Evolutionary conservation across 2,329 filamentous ascomycete species (phyloP).

Genomic region (Epichloe elymi): DNA sequence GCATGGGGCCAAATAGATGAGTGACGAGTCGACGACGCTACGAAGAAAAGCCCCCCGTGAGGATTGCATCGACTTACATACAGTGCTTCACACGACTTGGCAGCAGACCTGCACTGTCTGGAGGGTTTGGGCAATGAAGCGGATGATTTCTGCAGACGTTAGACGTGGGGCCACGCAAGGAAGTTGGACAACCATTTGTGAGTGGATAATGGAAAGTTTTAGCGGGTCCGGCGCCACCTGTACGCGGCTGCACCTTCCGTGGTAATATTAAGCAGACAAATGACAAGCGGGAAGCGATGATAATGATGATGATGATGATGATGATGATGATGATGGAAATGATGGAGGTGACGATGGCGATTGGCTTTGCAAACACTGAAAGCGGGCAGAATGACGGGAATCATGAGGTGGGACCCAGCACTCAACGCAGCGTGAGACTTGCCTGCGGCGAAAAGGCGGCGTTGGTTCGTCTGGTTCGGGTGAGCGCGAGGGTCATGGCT

Average conservation of each 20-base stretch:
- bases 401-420: too few relatives aligned
- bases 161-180: constrained; percentile 4
- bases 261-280: not conserved
- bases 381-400: not conserved
- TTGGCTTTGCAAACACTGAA: not conserved
- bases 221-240: constrained; percentile 1
- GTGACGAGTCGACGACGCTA: not conserved
- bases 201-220: not conserved
- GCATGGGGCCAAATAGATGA: not conserved
- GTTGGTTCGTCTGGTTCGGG: not conserved
- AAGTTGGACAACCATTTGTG: too few relatives aligned
- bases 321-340: not conserved
- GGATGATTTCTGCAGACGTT: constrained; percentile 7
- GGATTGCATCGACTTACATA: not conserved
- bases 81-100: not conserved
- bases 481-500: not conserved
- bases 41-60: not conserved
- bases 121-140: constrained; percentile 3
- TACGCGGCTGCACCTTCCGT: not conserved
- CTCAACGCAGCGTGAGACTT: not conserved
- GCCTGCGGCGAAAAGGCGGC: not conserved
- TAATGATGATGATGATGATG: too few relatives aligned
- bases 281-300: too few relatives aligned
- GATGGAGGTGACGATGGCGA: too few relatives aligned
- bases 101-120: not conserved